Percentiles rank a stretch among this genome's conserved stretches.
These are phyloP conservation scores for Schwanniomyces sp. DNA, from an alignment of 805 yeast species.

Conservation along the genomic window DNA sequence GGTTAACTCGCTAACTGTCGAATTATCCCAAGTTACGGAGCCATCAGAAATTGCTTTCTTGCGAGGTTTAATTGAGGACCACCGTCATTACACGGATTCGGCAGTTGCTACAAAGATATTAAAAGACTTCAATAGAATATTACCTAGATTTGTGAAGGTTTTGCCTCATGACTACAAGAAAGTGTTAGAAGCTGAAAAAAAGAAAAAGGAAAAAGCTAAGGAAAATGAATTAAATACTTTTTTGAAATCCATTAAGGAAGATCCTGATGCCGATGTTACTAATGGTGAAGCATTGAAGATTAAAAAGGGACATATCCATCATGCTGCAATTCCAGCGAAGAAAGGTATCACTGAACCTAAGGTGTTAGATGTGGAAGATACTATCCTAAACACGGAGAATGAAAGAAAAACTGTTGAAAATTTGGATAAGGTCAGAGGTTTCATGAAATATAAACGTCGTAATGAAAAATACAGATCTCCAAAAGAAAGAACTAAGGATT, in stretches of 20 bases:
- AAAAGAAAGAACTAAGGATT: slow-evolving; percentile 75
- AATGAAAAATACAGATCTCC: slow-evolving; percentile 83
- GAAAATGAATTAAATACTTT: slow-evolving; percentile 64
- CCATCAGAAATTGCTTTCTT: slow-evolving; percentile 93
- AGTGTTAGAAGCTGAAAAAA: slow-evolving; percentile 78
- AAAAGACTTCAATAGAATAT: slow-evolving; percentile 81
- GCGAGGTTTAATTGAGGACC: slow-evolving; percentile 91
- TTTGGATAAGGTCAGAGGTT: slow-evolving; percentile 83
- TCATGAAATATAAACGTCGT: slow-evolving; percentile 90
- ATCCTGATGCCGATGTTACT: slow-evolving; percentile 82
- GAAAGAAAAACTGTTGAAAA: slow-evolving; percentile 62
- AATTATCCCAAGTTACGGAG: slow-evolving; percentile 71
- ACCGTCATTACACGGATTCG: slow-evolving; percentile 91
- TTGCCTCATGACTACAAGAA: slow-evolving; percentile 89
- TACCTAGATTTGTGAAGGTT: slow-evolving; percentile 89
- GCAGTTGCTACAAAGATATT: slow-evolving; percentile 83
- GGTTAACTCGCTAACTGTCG: slow-evolving; percentile 82
- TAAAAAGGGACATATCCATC: slow-evolving; percentile 50
- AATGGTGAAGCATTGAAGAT: slow-evolving; percentile 77
- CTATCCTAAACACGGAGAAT: slow-evolving; percentile 66
- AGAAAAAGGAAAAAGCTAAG: slow-evolving; percentile 61
- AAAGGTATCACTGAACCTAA: slow-evolving; percentile 63
- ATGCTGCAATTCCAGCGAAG: slow-evolving; percentile 22
- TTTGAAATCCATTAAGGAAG: slow-evolving; percentile 73
- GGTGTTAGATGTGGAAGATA: slow-evolving; percentile 86